A percentile compares a stretch with the other conserved stretches of the same genome.
Conservation (phyloP, 192 early-diverging fungal species). For the Backusella westeae region DNA sequence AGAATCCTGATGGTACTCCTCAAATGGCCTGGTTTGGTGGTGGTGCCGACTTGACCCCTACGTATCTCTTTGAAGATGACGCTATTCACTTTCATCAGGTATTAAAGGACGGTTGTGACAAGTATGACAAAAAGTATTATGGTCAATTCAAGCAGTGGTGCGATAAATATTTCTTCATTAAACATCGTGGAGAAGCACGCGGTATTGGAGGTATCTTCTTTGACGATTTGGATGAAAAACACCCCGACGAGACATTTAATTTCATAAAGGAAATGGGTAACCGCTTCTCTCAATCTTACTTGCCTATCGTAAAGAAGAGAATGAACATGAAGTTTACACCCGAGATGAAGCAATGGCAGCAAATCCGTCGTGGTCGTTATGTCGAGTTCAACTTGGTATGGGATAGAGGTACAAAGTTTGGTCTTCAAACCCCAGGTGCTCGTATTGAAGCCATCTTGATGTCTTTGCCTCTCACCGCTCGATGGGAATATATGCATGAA, state of each 20-base stretch:
- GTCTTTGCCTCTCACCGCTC: conserved; percentile 88
- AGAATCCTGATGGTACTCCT: conserved; percentile 57
- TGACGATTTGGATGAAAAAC: conserved; percentile 84
- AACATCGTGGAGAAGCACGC: conserved; percentile 85
- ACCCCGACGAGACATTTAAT: conserved; percentile 72
- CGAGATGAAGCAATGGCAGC: conserved; percentile 89
- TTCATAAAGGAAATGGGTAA: conserved; percentile 86
- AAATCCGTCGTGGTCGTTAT: conserved; percentile 92
- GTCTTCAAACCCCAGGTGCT: conserved; percentile 91
- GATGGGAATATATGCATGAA: conserved; percentile 92
- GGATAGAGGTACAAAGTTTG: conserved; percentile 98
- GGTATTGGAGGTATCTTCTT: conserved; percentile 99
- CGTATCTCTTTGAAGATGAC: conserved; percentile 89
- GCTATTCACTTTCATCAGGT: conserved; percentile 90
- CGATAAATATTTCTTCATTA: conserved; percentile 90
- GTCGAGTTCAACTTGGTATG: conserved; percentile 98
- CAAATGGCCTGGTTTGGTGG: conserved; percentile 95
- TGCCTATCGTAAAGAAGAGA: conserved; percentile 82
- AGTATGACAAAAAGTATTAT: conserved; percentile 82
- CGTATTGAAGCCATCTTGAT: conserved; percentile 95
- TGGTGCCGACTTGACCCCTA: conserved; percentile 92
- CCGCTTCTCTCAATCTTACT: conserved; percentile 78
- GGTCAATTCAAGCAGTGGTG: conserved; percentile 94
- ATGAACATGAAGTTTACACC: conserved; percentile 77
- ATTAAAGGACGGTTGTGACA: conserved; percentile 92